phyloP scores from a whole-genome alignment of 139 green algal species.

The Chlamydomonas applanata region DNA sequence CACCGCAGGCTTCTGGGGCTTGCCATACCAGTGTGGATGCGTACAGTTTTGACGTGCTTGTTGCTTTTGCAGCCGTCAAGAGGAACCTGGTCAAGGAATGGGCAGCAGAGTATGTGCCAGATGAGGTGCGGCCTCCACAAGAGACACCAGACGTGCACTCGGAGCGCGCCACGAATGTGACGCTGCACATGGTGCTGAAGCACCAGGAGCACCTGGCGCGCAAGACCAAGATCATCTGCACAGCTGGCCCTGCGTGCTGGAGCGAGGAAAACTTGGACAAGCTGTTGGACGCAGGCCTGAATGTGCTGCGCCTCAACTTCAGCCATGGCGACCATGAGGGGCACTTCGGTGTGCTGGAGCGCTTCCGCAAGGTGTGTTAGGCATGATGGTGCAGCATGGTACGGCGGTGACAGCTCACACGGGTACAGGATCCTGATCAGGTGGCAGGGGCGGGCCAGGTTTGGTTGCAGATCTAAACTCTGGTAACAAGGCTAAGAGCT shows the following conservation, averaged over 20 bases:
- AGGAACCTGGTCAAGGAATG: slow-evolving; percentile 39
- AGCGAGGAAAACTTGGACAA: slow-evolving; percentile 42
- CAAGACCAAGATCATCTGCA: slow-evolving; percentile 78
- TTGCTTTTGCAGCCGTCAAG: slow-evolving; percentile 44
- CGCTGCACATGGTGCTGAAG: slow-evolving; percentile 47
- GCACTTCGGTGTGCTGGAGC: slow-evolving; percentile 50
- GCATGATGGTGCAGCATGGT: too few relatives aligned
- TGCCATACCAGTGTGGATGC: too few relatives aligned
- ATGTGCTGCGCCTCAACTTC: slow-evolving; percentile 79
- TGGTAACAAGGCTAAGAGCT: too few relatives aligned
- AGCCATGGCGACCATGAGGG: slow-evolving; percentile 69
- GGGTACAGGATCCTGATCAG: too few relatives aligned
- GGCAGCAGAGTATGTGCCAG: slow-evolving; percentile 40
- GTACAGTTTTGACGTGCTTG: too few relatives aligned
- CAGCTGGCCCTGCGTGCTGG: slow-evolving; percentile 62
- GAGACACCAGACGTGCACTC: slow-evolving; percentile 44
- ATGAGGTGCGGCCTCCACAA: slow-evolving; percentile 41
- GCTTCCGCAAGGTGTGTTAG: slow-evolving; percentile 51
- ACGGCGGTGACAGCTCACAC: too few relatives aligned
- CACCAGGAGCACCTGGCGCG: slow-evolving; percentile 40
- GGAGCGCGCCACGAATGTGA: slow-evolving; percentile 50
- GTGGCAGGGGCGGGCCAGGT: too few relatives aligned
- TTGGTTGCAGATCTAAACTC: too few relatives aligned
- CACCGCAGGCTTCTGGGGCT: too few relatives aligned
- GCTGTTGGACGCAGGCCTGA: slow-evolving; percentile 58